phyloP scores from a whole-genome alignment of 352 stramenopile genomes.

The Phytophthora melonis region DNA sequence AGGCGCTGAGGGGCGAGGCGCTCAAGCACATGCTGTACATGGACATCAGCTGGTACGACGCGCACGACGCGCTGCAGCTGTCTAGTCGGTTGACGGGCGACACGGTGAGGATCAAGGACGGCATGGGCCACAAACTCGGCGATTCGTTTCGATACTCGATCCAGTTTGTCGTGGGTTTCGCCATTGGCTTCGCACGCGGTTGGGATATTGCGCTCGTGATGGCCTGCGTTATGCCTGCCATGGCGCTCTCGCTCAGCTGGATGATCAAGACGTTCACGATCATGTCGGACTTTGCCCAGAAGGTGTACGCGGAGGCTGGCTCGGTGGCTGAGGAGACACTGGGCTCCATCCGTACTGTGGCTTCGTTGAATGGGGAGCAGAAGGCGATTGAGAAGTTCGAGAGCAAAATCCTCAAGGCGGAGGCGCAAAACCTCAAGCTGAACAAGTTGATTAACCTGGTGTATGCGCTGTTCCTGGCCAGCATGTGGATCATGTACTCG shows the following conservation, averaged over 20 bases:
- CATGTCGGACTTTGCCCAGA: constrained; percentile 41
- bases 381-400: constrained; percentile 47
- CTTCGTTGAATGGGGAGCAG: constrained; percentile 47
- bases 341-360: constrained; percentile 48
- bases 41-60: constrained; percentile 60
- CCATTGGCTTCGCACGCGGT: constrained; percentile 50
- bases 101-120: constrained; percentile 55
- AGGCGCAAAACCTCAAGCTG: constrained; percentile 48
- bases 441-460: constrained; percentile 44
- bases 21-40: constrained; percentile 53
- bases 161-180: constrained; percentile 47
- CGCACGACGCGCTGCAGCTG: constrained; percentile 41
- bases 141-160: constrained; percentile 43
- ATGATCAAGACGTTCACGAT: constrained; percentile 48
- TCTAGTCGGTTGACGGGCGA: constrained; percentile 41
- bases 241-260: constrained; percentile 40
- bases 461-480: constrained; percentile 49
- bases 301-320: constrained; percentile 47
- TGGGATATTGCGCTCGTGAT: constrained; percentile 61
- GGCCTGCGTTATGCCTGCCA: constrained; percentile 45
- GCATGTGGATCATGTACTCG: constrained; percentile 61
- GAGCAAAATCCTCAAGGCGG: constrained; percentile 33
- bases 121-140: constrained; percentile 51
- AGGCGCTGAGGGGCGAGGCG: constrained; percentile 38
- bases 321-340: constrained; percentile 52